These are phyloP conservation scores for Didymella glomerata DNA, from an alignment of 2,329 filamentous ascomycete species.

Conservation along the genomic window DNA sequence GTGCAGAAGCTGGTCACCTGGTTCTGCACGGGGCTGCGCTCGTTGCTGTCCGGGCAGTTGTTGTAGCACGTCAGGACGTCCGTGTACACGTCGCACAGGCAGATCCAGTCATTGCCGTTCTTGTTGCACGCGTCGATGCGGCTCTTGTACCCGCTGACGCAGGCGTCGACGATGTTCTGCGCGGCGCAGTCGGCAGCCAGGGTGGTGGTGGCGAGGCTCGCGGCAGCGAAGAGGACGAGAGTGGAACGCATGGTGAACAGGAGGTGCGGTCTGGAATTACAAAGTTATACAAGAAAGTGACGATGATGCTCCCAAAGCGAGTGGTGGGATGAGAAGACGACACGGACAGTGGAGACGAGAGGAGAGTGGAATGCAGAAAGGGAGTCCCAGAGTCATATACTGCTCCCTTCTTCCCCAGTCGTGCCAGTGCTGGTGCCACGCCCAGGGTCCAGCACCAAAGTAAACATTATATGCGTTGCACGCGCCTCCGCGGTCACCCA, in stretches of 20 bases:
- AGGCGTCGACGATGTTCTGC: constrained; percentile 61
- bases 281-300: no score
- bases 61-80: constrained; percentile 68
- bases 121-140: constrained; percentile 55
- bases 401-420: constrained; percentile 1
- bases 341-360: constrained; percentile 1
- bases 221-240: constrained; percentile 38
- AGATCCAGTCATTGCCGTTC: constrained; percentile 60
- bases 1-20: constrained; percentile 52
- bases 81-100: constrained; percentile 65
- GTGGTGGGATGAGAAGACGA: constrained; percentile 3
- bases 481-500: constrained; percentile 6
- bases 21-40: constrained; percentile 44
- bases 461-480: constrained; percentile 15
- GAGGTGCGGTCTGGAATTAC: no score
- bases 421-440: constrained; percentile 1
- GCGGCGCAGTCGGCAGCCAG: constrained; percentile 51
- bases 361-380: constrained; percentile 10
- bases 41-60: constrained; percentile 65
- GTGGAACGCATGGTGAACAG: constrained; percentile 52
- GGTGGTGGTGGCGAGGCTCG: constrained; percentile 42
- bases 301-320: constrained; percentile 13
- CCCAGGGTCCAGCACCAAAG: background rate
- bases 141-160: constrained; percentile 53
- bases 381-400: background rate